Evolutionary conservation across 2,329 filamentous ascomycete species (phyloP), one percentile per base, ranked within the genome.

Genomic region (Bertia moriformis): DNA sequence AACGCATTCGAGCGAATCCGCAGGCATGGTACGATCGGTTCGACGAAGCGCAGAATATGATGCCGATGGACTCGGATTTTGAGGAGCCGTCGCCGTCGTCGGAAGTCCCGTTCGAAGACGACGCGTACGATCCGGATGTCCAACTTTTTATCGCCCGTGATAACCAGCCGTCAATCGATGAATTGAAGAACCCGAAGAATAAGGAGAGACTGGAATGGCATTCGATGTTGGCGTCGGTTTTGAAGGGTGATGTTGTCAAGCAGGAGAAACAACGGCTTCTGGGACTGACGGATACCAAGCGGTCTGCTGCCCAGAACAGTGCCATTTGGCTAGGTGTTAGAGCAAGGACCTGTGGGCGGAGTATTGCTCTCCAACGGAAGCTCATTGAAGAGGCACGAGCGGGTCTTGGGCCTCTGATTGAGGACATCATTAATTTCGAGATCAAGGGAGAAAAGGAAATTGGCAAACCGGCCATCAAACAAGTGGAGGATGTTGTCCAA

Each of bases 241-340:
- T 98, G 47, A 95, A 88, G 1, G 91, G 91, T 46, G 91, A 98
- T 56, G 91, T 98, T 5, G 89, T 98, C 42, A 85, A 86, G 51
- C 91, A 98, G 58, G 91, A 98, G 62, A 98, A 98, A 68, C 93
- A 94, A 58, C 78, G 91, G 35, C 60, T 98, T 51, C 91, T 93
- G 47, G 88, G 86, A 36, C 80, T 84, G 3, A 66, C 69, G 12
- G 75, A 79, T 39, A 66, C 69, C 47, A 63, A 70, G 43, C 55
- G 72, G 46, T 67, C 72, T 38, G 83, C 85, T 36, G 76, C 87
- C 46, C 82, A 83, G 51, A 73, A 75, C 20, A 73, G 79, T 41
- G 83, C 84, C 53, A 69, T 96, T 15, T 98, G 91, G 88, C 65
- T 95, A 36, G 89, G 87, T 4, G 73, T 95, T 20, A 73, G 88